Evolutionary conservation across 208 protist species (phyloP), one percentile per base, ranked within the genome.

Genomic region (Spironucleus salmonicida): DNA sequence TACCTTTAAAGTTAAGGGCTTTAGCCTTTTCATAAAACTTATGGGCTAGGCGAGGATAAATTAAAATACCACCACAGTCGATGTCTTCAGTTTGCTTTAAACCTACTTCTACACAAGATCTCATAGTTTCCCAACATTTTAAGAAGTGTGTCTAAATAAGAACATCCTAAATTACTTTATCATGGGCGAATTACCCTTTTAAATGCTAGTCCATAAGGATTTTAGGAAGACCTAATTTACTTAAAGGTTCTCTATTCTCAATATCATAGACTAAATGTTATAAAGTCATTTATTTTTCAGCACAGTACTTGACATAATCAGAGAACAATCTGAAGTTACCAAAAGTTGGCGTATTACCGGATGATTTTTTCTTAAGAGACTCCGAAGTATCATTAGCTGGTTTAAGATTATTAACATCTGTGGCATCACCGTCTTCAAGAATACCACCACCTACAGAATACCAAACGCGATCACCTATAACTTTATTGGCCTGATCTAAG

Each of bases 81-180:
- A 71, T 45, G 7, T 19, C 32, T 2, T 40, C 9, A 45, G 27
- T 71, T 38, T 71, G 13, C 7, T 40, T 57, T 42, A 71, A 38
- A 38, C 64, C 64, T 32, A 19, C 27, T 71, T 71, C 64, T 23
- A 71, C 64, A 40, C 30, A n/a, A 42, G 26, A n/a, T 49, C 45
- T 71, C 64, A 71, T 71, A 45, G 64, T 38, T n/a, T 71, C 45
- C 64, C 64, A 71, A 42, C 26, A n/a, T 15, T 67, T 38, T 38
- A 15, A 15, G 26, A 67, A 67, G 30, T 67, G 61, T 13, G 19
- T 30, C 61, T 67, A 39, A 30, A 67, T 67, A 30, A 30, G 19
- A n/a, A n/a, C n/a, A n/a, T n/a, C n/a, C n/a, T n/a, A n/a, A n/a
- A n/a, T n/a, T n/a, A n/a, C n/a, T n/a, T n/a, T n/a, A n/a, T n/a